Evolutionary conservation across 2,329 filamentous ascomycete species (phyloP), one percentile per base, ranked within the genome.

Genomic region (Lachnellula cervina): DNA sequence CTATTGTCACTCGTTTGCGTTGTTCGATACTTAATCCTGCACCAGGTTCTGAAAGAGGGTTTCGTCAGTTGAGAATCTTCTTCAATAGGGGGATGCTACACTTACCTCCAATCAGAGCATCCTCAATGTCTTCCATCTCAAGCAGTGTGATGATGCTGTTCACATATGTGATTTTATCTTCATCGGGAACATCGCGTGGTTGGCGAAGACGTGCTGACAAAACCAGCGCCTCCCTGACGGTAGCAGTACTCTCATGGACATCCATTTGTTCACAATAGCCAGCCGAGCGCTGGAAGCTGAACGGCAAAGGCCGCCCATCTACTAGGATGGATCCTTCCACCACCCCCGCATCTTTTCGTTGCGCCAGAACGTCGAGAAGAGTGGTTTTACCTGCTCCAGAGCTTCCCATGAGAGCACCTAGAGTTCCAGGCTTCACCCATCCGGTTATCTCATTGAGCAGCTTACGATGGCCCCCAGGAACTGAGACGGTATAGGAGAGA

Each of bases 221-320:
- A 65, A 84, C 84, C 34, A 97, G 79, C 7, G 91, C 90, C 73
- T 97, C 93, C 59, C 92, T 86, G 32, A 96, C 91, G 1, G 92
- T 96, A 25, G 62, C 49, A 17, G 90, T 94, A 47, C 86, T 79
- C 48, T 96, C 78, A 69, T 96, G 91, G 13, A 96, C 79, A 80
- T 97, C 92, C 68, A 96, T 89, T 70, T 96, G 92, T 69, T 96
- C 90, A 38, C 92, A 90, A 64, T 96, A 96, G 44, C 91, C 91
- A 0, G 66, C 62, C 17, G 66, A 68, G 17, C 91, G 87, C 71
- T 96, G 91, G 79, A 96, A 96, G 0, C 87, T 90, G 44, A 80
- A 78, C 60, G 94, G 89, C 32, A 89, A 83, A 28, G 83, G 86
- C 21, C 77, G 79, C 28, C 82, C 82, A 56, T 84, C 80, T 8